Base-by-base conservation (phyloP, 2,329 filamentous ascomycete genomes). In the Arthroderma sp. region DNA sequence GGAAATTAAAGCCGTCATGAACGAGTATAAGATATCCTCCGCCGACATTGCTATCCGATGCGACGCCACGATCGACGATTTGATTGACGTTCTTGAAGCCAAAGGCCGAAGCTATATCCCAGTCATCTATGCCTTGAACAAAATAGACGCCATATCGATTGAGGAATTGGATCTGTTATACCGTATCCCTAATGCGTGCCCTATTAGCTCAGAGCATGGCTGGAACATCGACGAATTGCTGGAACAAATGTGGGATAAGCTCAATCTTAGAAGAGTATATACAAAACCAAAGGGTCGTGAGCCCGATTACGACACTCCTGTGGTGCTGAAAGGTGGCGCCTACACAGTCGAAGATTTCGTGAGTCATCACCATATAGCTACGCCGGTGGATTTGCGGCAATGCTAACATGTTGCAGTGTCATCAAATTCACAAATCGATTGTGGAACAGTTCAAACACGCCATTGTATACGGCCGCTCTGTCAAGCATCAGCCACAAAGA, bases 111-210 rank as follows among this genome's bases (percentile, higher is more conserved):
- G 85, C 62, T 98, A 98, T 63, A 96, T 98, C 53, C 91, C 91
- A n/a, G 91, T 96, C 52, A 85, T 98, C 44, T 98, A 98, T 68
- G 91, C 93, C 36, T 75, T 98, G 57, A 98, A 98, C 77, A 98
- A 98, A 73, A 98, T 98, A 55, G 91, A 98, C 66, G 80, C 88
- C 45, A 96, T 98, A 62, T 89, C 85, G 42, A 96, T 98, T 55
- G 89, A 98, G 67, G 91, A 98, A 67, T 74, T 98, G 49, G 91
- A 98, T 66, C 71, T 98, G 49, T 74, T 98, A 29, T 96, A 98
- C 68, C 81, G 89, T 36, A 98, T 98, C 53, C 91, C 91, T 40
- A 94, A 96, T 61, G 87, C 91, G 9, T 91, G 91, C 48, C 91
- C 91, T 29, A 96, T 98, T 67, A 95, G 88, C 62, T 91, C 89